phyloP scores from a whole-genome alignment of 2,329 filamentous ascomycete species.

The Trichophyton verrucosum region DNA sequence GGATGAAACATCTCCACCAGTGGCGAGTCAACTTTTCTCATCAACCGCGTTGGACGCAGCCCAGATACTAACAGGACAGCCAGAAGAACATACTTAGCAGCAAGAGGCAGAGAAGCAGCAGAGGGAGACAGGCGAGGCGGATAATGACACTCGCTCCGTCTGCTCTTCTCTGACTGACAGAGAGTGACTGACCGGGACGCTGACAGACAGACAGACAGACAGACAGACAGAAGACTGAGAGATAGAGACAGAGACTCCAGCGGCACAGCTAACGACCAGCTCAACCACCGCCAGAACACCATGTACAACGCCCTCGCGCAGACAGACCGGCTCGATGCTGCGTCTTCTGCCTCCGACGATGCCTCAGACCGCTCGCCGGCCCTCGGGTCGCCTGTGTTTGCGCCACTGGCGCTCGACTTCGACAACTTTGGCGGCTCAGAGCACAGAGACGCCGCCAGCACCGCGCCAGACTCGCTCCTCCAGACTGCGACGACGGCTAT shows the following conservation, averaged over 20 bases:
- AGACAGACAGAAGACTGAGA: not conserved
- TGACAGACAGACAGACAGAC: not conserved
- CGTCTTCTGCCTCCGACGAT: conserved; percentile 25
- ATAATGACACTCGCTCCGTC: not conserved
- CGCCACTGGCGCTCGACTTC: conserved; percentile 21
- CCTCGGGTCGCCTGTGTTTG: conserved; percentile 17
- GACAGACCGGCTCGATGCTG: conserved; percentile 26
- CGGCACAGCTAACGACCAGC: not conserved
- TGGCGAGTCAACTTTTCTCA: not conserved
- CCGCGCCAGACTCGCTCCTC: conserved; percentile 13
- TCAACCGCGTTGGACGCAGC: no score
- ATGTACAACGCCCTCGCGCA: conserved; percentile 37
- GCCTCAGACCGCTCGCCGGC: conserved; percentile 22
- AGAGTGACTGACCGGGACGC: not conserved
- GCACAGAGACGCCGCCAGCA: conserved; percentile 16
- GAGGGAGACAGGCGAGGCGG: not conserved
- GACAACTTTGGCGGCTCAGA: conserved; percentile 22
- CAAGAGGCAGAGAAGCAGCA: not conserved
- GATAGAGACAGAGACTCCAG: not conserved
- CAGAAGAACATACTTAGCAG: no score
- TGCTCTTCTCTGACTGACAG: not conserved
- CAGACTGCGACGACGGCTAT: conserved; percentile 7
- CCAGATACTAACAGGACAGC: no score
- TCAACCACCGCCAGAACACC: not conserved
- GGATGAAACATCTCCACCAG: not conserved